Base-by-base conservation (phyloP, 2,329 filamentous ascomycete genomes). In the Fusarium praegraminearum region DNA sequence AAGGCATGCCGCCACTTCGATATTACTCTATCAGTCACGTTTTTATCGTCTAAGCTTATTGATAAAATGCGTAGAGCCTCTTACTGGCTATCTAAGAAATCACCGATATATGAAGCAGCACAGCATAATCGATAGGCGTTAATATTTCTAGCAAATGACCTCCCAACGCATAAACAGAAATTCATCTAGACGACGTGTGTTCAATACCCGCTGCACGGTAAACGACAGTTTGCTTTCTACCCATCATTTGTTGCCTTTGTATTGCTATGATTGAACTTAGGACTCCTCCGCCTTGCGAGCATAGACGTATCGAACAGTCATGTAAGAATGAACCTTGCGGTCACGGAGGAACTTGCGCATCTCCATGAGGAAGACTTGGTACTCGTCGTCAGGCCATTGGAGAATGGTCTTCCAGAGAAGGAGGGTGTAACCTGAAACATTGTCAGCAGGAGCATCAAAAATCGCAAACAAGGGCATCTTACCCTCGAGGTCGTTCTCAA, bases 401-500 rank as follows among this genome's bases (percentile, higher is more conserved):
- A 73, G 59, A 5, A 73, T 66, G 5, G 60, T 65, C 22, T 67
- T 61, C 71, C 71, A 73, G 12, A 73, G 36, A 7, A 70, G 62
- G 1, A 64, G 49, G 3, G 71, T 70, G 22, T 73, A 73, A 2
- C 71, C 71, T 73, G 13, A 1, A 5, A 5, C 7, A 0, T 6
- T 12, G 30, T 61, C 5, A 59, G n/a, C 8, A 11, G 11, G n/a
- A 12, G 0, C 2, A 2, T 16, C 4, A 10, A 5, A 16, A 6
- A 6, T 1, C 0, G 8, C 1, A 0, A 3, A 2, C 0, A 13
- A 4, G 3, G 13, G 2, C 9, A 3, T 28, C 20, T 22, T 55
- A 57, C 71, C 71, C 52, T 73, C 71, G 4, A 74, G 45, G 28
- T 73, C 71, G 15, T 73, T 73, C 26, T 73, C 71, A 3, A 73